Conservation (phyloP, 768 basidiomycete genomes). For the Tricholoma furcatifolium region DNA sequence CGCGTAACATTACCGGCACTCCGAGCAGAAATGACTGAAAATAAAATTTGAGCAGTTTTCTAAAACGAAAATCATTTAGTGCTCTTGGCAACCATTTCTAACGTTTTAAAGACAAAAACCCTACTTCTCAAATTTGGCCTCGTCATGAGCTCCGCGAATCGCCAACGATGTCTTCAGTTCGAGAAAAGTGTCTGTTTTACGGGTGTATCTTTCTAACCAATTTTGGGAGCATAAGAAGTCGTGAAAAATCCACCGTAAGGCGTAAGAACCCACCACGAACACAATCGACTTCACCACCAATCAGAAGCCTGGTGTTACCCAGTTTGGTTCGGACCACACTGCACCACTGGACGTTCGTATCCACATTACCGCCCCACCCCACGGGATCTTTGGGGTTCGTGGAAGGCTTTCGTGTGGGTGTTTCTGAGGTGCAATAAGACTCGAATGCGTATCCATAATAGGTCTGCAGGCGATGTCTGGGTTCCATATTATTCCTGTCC, state of each 20-base stretch:
- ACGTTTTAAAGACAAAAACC: conserved; percentile 15
- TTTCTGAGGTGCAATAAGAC: conserved; percentile 73
- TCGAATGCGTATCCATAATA: conserved; percentile 93
- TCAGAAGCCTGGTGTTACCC: conserved; percentile 64
- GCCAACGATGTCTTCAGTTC: conserved; percentile 85
- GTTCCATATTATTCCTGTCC: conserved; percentile 62
- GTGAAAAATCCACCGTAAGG: not conserved
- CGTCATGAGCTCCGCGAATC: conserved; percentile 64
- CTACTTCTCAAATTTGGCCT: conserved; percentile 78
- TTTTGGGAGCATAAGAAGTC: conserved; percentile 8
- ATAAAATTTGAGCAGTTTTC: conserved; percentile 91
- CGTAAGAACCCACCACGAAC: conserved; percentile 55
- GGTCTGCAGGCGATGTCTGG: conserved; percentile 58
- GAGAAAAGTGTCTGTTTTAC: conserved; percentile 66
- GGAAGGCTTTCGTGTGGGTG: conserved; percentile 27
- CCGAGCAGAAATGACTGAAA: conserved; percentile 90
- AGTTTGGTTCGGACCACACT: conserved; percentile 85
- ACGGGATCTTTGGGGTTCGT: conserved; percentile 28
- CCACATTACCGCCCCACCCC: conserved; percentile 79
- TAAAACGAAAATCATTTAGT: conserved; percentile 27
- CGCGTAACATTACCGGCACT: conserved; percentile 63
- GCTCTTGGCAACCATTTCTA: not conserved
- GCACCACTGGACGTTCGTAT: conserved; percentile 92
- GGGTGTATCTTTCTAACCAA: conserved; percentile 54
- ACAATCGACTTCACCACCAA: conserved; percentile 93